A percentile compares a stretch with the other conserved stretches of the same genome.
phyloP scores from a whole-genome alignment of 768 basidiomycete genomes.

The Mycena filopes region DNA sequence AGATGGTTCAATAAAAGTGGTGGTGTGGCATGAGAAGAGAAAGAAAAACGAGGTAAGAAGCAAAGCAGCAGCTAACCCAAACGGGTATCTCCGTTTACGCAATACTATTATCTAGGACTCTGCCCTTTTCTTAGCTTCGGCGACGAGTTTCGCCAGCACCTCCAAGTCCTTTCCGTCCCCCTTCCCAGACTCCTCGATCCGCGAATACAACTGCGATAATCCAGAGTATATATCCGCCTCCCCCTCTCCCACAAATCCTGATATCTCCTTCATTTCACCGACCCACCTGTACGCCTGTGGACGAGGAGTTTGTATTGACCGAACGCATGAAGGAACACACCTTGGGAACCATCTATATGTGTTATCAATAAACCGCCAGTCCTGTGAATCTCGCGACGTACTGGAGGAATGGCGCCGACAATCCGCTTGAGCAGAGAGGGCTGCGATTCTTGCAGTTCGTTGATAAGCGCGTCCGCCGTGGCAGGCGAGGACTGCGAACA shows the following conservation, averaged over 20 bases:
- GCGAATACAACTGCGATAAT: slow-evolving; percentile 55
- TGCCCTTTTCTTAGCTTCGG: slow-evolving; percentile 52
- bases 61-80: slow-evolving; percentile 8
- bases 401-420: slow-evolving; percentile 47
- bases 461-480: slow-evolving; percentile 65
- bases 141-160: slow-evolving; percentile 55
- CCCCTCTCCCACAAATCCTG: slow-evolving; percentile 59
- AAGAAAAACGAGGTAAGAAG: neutral
- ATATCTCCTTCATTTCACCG: slow-evolving; percentile 74
- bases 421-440: slow-evolving; percentile 54
- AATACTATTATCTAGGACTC: slow-evolving; percentile 24
- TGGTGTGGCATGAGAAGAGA: neutral
- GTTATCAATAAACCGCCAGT: neutral
- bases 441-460: slow-evolving; percentile 60
- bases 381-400: slow-evolving; percentile 1
- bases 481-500: slow-evolving; percentile 58
- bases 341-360: slow-evolving; percentile 61
- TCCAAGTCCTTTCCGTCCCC: slow-evolving; percentile 49
- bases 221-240: slow-evolving; percentile 60
- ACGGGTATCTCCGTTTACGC: neutral
- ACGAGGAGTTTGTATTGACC: neutral
- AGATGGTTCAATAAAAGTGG: neutral
- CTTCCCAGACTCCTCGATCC: slow-evolving; percentile 53
- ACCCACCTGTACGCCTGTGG: slow-evolving; percentile 64
- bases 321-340: neutral